Conservation (phyloP, 2,329 filamentous ascomycete genomes). For the Penicillium sp. region DNA sequence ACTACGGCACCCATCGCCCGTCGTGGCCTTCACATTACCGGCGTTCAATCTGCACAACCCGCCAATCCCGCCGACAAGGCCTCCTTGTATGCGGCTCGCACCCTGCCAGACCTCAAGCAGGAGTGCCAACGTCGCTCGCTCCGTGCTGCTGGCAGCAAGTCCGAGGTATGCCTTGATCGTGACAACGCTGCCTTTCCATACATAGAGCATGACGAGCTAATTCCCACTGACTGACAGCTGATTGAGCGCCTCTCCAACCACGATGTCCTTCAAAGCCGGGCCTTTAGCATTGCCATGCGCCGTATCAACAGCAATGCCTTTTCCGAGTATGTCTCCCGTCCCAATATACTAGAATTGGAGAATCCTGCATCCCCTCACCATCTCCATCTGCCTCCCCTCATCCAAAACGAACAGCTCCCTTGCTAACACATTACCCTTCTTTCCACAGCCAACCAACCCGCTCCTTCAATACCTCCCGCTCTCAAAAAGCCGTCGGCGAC, state of each 20-base stretch:
- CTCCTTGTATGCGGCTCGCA: slow-evolving; percentile 55
- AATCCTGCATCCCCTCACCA: background rate
- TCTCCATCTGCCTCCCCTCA: background rate
- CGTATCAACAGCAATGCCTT: slow-evolving; percentile 50
- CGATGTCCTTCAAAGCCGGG: slow-evolving; percentile 56
- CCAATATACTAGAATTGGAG: slow-evolving; percentile 7
- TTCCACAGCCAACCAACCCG: slow-evolving; percentile 39
- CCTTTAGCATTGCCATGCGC: slow-evolving; percentile 59
- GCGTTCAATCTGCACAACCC: slow-evolving; percentile 59
- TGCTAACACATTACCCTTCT: slow-evolving; percentile 33
- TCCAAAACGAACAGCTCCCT: slow-evolving; percentile 50
- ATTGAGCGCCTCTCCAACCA: slow-evolving; percentile 57
- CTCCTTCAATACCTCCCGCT: slow-evolving; percentile 65
- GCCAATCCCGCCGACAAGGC: slow-evolving; percentile 56
- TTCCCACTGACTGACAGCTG: slow-evolving; percentile 42
- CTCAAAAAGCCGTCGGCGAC: slow-evolving; percentile 60
- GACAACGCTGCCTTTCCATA: background rate
- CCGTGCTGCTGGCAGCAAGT: slow-evolving; percentile 51
- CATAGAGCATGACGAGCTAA: slow-evolving; percentile 9
- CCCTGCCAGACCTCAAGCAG: slow-evolving; percentile 54
- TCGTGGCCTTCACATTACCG: slow-evolving; percentile 64
- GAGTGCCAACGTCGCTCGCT: slow-evolving; percentile 57
- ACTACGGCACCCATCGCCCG: slow-evolving; percentile 39
- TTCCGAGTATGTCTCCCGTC: slow-evolving; percentile 39
- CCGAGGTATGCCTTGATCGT: slow-evolving; percentile 47